phyloP scores from a whole-genome alignment of 73 alveolate genomes.

The Effrenium voratum region DNA sequence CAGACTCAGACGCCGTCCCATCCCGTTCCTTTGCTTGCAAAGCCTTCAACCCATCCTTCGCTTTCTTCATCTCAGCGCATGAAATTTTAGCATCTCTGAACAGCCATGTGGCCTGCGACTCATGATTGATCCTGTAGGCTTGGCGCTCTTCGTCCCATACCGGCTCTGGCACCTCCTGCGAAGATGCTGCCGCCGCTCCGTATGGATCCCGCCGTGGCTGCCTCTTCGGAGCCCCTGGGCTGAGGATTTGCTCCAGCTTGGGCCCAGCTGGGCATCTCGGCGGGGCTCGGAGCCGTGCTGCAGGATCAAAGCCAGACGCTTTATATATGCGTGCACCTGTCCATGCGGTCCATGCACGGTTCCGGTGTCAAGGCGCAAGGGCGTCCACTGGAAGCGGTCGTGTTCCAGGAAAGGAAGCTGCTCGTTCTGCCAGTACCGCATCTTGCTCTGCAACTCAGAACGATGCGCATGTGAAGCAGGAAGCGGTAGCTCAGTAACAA shows the following conservation, averaged over 20 bases:
- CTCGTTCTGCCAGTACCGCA: background rate
- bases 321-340: background rate
- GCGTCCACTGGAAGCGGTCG: conserved; percentile 16
- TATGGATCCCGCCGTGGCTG: background rate
- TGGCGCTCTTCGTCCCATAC: no score
- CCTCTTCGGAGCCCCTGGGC: background rate
- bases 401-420: conserved; percentile 6
- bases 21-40: no score
- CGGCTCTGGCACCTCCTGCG: background rate
- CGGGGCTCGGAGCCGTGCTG: background rate
- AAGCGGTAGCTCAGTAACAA: conserved; percentile 8
- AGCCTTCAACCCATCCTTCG: no score
- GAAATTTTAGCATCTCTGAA: no score
- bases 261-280: background rate
- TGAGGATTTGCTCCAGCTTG: no score
- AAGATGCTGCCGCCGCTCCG: background rate
- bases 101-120: no score
- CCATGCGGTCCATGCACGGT: background rate
- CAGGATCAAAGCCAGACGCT: background rate
- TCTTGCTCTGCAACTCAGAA: background rate
- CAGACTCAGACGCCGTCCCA: no score
- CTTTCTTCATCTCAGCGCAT: no score
- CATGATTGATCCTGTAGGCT: no score
- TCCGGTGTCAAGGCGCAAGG: background rate
- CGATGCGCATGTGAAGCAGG: background rate